A percentile compares a stretch with the other conserved stretches of the same genome.
These are phyloP conservation scores for Pseudomonodictys pantanalensis DNA, from an alignment of 495 filamentous ascomycete species.

Conservation along the genomic window DNA sequence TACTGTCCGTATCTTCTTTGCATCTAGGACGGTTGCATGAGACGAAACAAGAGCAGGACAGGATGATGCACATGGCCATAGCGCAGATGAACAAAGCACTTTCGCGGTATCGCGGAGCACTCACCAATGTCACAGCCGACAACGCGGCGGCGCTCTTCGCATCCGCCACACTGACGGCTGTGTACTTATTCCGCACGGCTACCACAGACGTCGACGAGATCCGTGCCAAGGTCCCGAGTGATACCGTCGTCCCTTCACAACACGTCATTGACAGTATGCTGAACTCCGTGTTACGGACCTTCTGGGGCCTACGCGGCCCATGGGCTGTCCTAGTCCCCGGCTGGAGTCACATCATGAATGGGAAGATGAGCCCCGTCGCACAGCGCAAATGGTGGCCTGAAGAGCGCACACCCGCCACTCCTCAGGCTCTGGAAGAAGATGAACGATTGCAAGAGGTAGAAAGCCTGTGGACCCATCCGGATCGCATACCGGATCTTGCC, in stretches of 20 bases:
- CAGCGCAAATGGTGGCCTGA: conserved; percentile 26
- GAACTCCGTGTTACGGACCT: not conserved
- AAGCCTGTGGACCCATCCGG: conserved; percentile 17
- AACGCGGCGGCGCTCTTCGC: conserved; percentile 30
- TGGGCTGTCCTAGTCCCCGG: conserved; percentile 15
- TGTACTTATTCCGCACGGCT: conserved; percentile 30
- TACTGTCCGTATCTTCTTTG: conserved; percentile 26
- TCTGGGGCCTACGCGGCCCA: conserved; percentile 21
- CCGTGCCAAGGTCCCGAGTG: conserved; percentile 5
- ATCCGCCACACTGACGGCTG: conserved; percentile 18
- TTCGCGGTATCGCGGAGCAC: conserved; percentile 2
- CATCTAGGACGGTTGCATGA: conserved; percentile 24
- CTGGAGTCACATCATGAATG: conserved; percentile 15
- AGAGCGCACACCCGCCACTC: not conserved
- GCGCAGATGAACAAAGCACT: conserved; percentile 27
- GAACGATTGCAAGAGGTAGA: conserved; percentile 11
- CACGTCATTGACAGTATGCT: conserved; percentile 4
- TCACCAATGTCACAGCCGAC: conserved; percentile 13
- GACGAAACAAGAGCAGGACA: not conserved
- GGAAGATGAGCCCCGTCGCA: conserved; percentile 2
- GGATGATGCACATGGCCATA: conserved; percentile 13
- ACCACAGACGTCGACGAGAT: conserved; percentile 23
- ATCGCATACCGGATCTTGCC: conserved; percentile 3
- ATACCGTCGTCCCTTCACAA: not conserved
- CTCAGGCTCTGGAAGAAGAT: conserved; percentile 20